Evolutionary conservation across 192 early-diverging fungal genomes (phyloP).

Genomic region (Globomyces pollinis-pini): DNA sequence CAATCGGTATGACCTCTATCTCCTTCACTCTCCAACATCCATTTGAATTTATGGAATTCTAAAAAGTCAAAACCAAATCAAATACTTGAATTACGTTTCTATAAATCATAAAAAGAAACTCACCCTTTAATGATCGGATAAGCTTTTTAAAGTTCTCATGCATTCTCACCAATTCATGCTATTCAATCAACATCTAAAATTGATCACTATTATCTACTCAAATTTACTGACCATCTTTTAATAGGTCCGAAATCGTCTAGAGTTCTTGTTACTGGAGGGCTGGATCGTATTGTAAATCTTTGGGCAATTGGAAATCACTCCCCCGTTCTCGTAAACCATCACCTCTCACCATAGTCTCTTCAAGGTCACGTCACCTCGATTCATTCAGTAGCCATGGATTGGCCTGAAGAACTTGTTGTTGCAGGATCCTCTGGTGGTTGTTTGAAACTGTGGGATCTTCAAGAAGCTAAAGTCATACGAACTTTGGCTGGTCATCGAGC

Average conservation of each 20-base stretch:
- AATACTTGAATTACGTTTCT: no score
- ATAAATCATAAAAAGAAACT: no score
- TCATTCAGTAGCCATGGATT: conserved; percentile 48
- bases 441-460: conserved; percentile 58
- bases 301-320: conserved; percentile 48
- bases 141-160: no score
- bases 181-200: conserved; percentile 21
- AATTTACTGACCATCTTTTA: no score
- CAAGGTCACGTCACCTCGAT: conserved; percentile 37
- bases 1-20: no score
- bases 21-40: no score
- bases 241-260: conserved; percentile 48
- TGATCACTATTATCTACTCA: conserved; percentile 37
- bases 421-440: conserved; percentile 42
- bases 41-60: no score
- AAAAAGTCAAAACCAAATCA: no score
- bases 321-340: conserved; percentile 39
- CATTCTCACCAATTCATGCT: background rate
- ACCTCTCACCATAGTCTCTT: background rate
- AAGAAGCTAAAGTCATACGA: conserved; percentile 53
- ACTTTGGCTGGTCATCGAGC: conserved; percentile 46
- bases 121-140: no score
- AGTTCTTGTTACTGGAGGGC: conserved; percentile 50
- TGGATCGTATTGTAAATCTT: conserved; percentile 45
- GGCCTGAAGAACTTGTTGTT: conserved; percentile 51